These are phyloP conservation scores for Teratosphaeria viscida DNA, from an alignment of 2,329 filamentous ascomycete species.

Conservation along the genomic window DNA sequence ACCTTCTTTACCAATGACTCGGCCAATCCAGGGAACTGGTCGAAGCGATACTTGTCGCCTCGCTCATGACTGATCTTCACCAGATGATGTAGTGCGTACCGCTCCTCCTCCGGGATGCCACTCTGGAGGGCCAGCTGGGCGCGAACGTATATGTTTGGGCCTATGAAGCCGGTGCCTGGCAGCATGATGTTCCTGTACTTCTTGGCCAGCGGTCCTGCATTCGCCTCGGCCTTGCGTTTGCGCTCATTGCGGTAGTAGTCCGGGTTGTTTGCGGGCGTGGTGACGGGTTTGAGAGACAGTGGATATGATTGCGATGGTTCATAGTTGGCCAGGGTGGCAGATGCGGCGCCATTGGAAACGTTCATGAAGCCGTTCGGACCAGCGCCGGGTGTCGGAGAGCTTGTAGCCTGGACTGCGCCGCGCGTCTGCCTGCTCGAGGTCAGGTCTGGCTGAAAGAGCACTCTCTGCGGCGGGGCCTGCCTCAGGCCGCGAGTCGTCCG, in stretches of 20 bases:
- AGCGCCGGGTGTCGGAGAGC: conserved; percentile 34
- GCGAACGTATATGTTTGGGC: conserved; percentile 83
- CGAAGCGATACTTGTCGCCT: conserved; percentile 91
- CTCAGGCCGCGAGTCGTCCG: conserved; percentile 34
- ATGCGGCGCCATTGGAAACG: conserved; percentile 19
- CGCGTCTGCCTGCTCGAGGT: conserved; percentile 54
- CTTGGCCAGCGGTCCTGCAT: conserved; percentile 34
- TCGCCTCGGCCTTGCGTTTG: conserved; percentile 34
- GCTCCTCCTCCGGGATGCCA: conserved; percentile 66
- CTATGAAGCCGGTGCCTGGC: conserved; percentile 53
- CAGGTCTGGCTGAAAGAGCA: conserved; percentile 76
- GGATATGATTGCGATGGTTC: conserved; percentile 55
- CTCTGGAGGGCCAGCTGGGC: conserved; percentile 78
- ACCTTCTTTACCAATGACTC: conserved; percentile 82
- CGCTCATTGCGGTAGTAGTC: conserved; percentile 52
- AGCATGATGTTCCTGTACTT: conserved; percentile 45
- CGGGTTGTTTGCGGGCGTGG: conserved; percentile 65
- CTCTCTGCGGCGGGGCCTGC: conserved; percentile 73
- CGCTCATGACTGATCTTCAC: conserved; percentile 93
- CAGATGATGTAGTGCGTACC: conserved; percentile 86
- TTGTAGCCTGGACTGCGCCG: conserved; percentile 27
- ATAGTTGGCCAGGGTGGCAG: conserved; percentile 53
- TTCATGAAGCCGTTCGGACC: conserved; percentile 42
- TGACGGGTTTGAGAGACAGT: conserved; percentile 60
- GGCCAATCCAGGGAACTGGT: conserved; percentile 77